These are phyloP conservation scores for Candida pseudoglaebosa DNA, from an alignment of 805 yeast species.

Conservation along the genomic window DNA sequence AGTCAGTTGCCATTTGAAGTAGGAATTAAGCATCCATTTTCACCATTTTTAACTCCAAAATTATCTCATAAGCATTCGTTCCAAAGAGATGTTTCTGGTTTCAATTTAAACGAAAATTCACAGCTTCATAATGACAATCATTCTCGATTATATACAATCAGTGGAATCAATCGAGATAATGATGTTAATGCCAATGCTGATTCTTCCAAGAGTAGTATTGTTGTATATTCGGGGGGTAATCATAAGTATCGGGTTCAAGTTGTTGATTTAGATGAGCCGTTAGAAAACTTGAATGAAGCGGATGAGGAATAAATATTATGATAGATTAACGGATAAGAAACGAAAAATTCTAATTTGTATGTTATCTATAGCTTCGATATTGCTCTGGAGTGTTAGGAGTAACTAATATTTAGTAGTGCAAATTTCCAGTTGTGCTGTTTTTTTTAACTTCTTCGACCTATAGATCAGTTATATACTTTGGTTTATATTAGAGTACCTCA, in stretches of 20 bases:
- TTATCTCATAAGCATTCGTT: not conserved
- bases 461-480: too few species aligned
- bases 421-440: too few species aligned
- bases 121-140: conserved; percentile 8
- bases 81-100: conserved; percentile 11
- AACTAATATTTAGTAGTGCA: too few species aligned
- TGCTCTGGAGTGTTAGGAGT: too few species aligned
- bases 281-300: not conserved
- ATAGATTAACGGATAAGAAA: too few species aligned
- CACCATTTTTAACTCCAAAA: conserved; percentile 13
- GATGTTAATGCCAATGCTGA: not conserved
- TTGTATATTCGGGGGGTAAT: conserved; percentile 16
- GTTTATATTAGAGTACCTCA: too few species aligned
- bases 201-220: conserved; percentile 7
- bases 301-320: not conserved
- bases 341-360: too few species aligned
- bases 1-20: conserved; percentile 13
- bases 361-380: too few species aligned
- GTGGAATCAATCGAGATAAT: not conserved
- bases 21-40: conserved; percentile 10
- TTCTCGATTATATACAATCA: conserved; percentile 1
- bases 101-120: conserved; percentile 13
- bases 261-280: conserved; percentile 3
- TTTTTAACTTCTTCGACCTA: too few species aligned
- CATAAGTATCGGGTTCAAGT: conserved; percentile 19